Base-by-base conservation (phyloP, 2,329 filamentous ascomycete species). In the Ophiosphaerella korrae region DNA sequence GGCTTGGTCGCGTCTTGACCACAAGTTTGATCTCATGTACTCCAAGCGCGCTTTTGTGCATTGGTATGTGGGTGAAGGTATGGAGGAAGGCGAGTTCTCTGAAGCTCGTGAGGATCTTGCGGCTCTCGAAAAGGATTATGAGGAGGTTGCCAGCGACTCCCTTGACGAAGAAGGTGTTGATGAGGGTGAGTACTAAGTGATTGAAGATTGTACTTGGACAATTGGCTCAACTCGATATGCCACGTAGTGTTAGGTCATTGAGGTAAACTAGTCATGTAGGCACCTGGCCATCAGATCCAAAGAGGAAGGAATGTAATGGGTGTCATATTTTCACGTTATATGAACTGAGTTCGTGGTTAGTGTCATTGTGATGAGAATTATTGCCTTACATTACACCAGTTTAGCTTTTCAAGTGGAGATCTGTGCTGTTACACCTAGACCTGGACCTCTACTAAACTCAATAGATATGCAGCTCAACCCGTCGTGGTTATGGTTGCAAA, bases 81-180 rank as follows among this genome's bases (percentile, higher is more conserved):
- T 94, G 90, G 90, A 94, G 80, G 90, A 94, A 75, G 90, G 90
- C 67, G 90, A 94, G 76, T 94, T 94, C 80, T 89, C 87, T 57
- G 90, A 94, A 77, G 90, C 90, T 55, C 87, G 90, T 64, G 90
- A 94, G 79, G 90, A 94, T 74, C 81, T 94, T 54, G 90, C 90
- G 57, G 90, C 90, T 41, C 81, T 94, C 31, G 90, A 93, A 82
- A 90, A 88, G 80, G 89, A 93, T 68, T 93, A 93, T 73, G 89
- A 92, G 21, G 43, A 43, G 81, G 89, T 92, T 63, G 89, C 88
- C 54, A 84, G 81, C 72, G 89, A 92, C 75, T 71, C 66, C 33
- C 79, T 87, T 63, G 79, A 83, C 13, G 84, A 85, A 40, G 87
- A 87, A 69, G 82, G 78, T 43, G 72, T 65, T 32, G 68, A 70